phyloP scores from a whole-genome alignment of 768 basidiomycete species.

The Phlegmacium glaucopus region DNA sequence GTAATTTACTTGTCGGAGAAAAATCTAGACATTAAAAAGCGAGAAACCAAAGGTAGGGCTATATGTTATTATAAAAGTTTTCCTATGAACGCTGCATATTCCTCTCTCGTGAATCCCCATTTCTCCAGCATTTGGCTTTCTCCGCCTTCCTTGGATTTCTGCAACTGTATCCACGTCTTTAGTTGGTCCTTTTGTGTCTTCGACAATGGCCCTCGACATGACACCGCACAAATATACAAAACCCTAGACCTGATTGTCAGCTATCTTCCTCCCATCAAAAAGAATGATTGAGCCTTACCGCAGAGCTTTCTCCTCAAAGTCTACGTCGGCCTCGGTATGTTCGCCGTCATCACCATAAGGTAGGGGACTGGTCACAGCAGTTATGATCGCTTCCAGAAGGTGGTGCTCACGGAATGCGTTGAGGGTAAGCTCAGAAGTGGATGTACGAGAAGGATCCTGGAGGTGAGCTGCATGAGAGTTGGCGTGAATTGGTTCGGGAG shows the following conservation, averaged over 20 bases:
- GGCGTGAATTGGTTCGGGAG: constrained; percentile 47
- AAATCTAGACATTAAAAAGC: too few relatives aligned
- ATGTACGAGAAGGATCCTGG: constrained; percentile 47
- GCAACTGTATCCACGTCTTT: constrained; percentile 25
- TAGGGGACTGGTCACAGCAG: constrained; percentile 49
- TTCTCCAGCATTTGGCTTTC: constrained; percentile 21
- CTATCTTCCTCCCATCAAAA: not conserved
- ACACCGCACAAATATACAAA: constrained; percentile 48
- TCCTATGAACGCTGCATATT: constrained; percentile 20
- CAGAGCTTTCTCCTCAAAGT: constrained; percentile 64
- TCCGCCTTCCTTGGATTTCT: constrained; percentile 14
- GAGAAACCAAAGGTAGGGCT: too few relatives aligned
- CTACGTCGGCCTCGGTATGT: constrained; percentile 47
- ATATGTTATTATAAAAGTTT: constrained; percentile 15
- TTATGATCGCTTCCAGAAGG: constrained; percentile 49
- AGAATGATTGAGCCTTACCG: constrained; percentile 32
- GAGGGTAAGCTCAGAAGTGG: constrained; percentile 47
- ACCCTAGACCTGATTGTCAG: constrained; percentile 29
- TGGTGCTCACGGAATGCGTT: constrained; percentile 44
- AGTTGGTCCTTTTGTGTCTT: constrained; percentile 23
- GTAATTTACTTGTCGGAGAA: too few relatives aligned
- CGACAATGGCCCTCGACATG: constrained; percentile 32
- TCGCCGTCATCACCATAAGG: constrained; percentile 72
- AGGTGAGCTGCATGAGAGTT: constrained; percentile 73
- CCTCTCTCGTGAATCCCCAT: constrained; percentile 24